These are phyloP conservation scores for Leccinum rimulosum DNA, from an alignment of 768 basidiomycete genomes.

Conservation along the genomic window DNA sequence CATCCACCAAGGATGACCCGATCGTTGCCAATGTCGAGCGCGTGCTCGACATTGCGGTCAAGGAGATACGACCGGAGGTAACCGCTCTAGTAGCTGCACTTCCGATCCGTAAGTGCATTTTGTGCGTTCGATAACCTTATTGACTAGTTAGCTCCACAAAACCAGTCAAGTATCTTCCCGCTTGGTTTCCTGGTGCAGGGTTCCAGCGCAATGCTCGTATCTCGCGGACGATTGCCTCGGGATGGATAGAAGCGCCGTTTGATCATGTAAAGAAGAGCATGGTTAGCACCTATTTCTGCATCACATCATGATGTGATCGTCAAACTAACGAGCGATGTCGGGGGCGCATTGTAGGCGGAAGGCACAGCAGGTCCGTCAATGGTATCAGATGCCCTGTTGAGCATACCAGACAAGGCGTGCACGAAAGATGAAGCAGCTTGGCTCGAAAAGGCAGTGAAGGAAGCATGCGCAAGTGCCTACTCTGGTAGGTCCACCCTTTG, in stretches of 20 bases:
- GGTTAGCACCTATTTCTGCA: slow-evolving; percentile 8
- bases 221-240: slow-evolving; percentile 2
- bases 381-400: slow-evolving; percentile 1
- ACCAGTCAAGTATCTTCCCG: slow-evolving; percentile 19
- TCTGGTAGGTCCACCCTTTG: too few relatives aligned
- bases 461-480: too few relatives aligned
- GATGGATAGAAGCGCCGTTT: slow-evolving; percentile 5
- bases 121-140: too few relatives aligned
- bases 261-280: slow-evolving; percentile 11
- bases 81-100: too few relatives aligned
- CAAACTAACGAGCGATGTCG: background rate
- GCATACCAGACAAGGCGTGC: too few relatives aligned
- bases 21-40: too few relatives aligned
- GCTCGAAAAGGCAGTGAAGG: too few relatives aligned
- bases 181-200: slow-evolving; percentile 22
- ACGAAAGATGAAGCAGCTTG: too few relatives aligned
- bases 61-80: too few relatives aligned
- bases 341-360: slow-evolving; percentile 10
- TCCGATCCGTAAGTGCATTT: too few relatives aligned
- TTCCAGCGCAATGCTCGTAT: slow-evolving; percentile 19
- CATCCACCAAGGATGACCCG: too few relatives aligned
- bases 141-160: background rate
- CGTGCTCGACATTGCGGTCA: too few relatives aligned
- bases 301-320: background rate
- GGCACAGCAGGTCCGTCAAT: slow-evolving; percentile 22